phyloP scores from a whole-genome alignment of 192 early-diverging fungal species.

The Chytriomyces confervae region DNA sequence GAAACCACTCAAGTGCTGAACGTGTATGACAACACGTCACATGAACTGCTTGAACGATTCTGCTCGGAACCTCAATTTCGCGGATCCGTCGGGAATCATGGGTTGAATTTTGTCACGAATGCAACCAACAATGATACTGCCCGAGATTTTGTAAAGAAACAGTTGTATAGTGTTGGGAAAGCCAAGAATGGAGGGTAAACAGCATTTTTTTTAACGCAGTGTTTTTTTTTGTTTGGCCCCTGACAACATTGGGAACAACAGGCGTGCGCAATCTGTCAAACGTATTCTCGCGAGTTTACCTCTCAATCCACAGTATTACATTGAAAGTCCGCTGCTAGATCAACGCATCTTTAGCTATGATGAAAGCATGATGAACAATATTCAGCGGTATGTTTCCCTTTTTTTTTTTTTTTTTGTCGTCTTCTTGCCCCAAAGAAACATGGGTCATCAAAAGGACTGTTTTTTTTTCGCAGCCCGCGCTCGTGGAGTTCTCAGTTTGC shows the following conservation, averaged over 20 bases:
- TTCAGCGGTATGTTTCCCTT: conserved; percentile 59
- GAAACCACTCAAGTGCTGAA: conserved; percentile 56
- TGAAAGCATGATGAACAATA: conserved; percentile 65
- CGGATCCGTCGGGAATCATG: conserved; percentile 30
- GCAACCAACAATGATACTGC: conserved; percentile 65
- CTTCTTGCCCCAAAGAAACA: neutral
- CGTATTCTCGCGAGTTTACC: conserved; percentile 65
- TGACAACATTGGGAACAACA: neutral
- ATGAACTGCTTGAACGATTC: conserved; percentile 63
- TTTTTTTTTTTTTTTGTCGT: neutral
- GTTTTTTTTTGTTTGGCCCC: neutral
- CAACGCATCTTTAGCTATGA: conserved; percentile 70
- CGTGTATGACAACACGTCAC: conserved; percentile 72
- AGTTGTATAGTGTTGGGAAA: conserved; percentile 64
- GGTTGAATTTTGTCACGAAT: conserved; percentile 38
- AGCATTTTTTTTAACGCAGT: too few relatives aligned
- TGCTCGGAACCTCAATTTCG: conserved; percentile 56
- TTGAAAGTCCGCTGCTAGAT: conserved; percentile 73
- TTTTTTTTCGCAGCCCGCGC: conserved; percentile 21
- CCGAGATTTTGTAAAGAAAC: conserved; percentile 59
- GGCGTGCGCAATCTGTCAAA: conserved; percentile 65
- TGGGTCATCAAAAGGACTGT: too few relatives aligned
- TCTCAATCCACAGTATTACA: conserved; percentile 64
- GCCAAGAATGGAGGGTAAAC: conserved; percentile 76
- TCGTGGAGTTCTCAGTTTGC: conserved; percentile 59